Evolutionary conservation across 176 grass and related monocot species (phyloP).

Genomic region (Ampelocalamus luodianensis): DNA sequence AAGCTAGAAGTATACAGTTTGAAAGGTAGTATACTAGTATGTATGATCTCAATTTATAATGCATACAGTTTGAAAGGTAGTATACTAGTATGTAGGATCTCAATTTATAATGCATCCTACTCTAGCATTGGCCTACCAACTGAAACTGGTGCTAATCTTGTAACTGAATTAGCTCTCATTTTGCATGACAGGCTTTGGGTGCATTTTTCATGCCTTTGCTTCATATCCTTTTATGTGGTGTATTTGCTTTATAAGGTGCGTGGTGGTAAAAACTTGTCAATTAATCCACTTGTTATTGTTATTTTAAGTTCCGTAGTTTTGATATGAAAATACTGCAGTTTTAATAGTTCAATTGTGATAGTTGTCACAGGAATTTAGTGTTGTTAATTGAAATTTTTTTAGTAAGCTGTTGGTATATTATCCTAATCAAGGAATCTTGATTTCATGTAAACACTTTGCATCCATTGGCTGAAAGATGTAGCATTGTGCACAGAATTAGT

Average conservation of each 20-base stretch:
- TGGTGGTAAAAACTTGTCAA: not conserved
- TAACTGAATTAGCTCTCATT: not conserved
- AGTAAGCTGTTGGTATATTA: not conserved
- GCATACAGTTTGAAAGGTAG: too few relatives aligned
- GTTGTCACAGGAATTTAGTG: too few relatives aligned
- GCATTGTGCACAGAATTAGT: not conserved
- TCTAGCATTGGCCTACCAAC: not conserved
- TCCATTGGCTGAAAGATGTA: not conserved
- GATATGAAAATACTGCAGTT: not conserved
- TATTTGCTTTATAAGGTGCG: slow-evolving; percentile 81
- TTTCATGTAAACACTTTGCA: not conserved
- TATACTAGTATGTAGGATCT: too few relatives aligned
- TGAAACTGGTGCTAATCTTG: not conserved
- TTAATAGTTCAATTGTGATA: not conserved
- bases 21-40: too few relatives aligned
- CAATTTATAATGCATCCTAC: too few relatives aligned
- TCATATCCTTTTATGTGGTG: slow-evolving; percentile 66
- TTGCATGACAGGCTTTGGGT: slow-evolving; percentile 77
- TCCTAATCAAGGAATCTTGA: not conserved
- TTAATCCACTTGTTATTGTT: not conserved
- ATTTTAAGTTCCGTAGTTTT: not conserved
- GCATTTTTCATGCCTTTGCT: slow-evolving; percentile 39
- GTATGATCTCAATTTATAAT: too few relatives aligned
- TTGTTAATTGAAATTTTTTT: too few relatives aligned
- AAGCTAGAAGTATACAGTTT: too few relatives aligned